Evolutionary conservation across 1,139 yeast genomes (phyloP), one percentile per base, ranked within the genome.

Genomic region (Sugiyamaella xylanicola): DNA sequence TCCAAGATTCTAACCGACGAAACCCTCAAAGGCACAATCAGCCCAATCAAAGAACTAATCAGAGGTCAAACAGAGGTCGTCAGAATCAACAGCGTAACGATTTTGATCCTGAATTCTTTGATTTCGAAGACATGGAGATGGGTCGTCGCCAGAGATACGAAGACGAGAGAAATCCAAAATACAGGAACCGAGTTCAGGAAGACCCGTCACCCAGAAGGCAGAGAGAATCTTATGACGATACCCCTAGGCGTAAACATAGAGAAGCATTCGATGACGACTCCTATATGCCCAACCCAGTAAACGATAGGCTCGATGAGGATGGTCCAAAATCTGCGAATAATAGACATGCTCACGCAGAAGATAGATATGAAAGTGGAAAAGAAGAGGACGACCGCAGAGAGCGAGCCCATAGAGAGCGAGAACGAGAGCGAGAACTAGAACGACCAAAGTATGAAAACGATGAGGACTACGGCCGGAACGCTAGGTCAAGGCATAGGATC

Each of bases 131-230:
- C 16, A 17, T 40, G 29, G 46, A 29, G 16, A 8, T 40, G 13
- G 21, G 52, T 32, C 45, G 40, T 19, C 45, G 52, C 13, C 42
- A 40, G 17, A 39, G 37, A 27, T 36, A 51, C 19, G 49, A 25
- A 13, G 49, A 44, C 2, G 42, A 43, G 11, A 27, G 40, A 48
- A 9, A 45, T 11, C 40, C 21, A 13, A 15, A 21, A 29, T 13
- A 29, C 11, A 15, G 46, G 13, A 15, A 19, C 17, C 29, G 25
- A 45, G 16, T 20, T 13, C 13, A 36, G 17, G 50, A 46, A 2
- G 40, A 48, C 22, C n/a, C 36, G 13, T 22, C 35, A 20, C 25
- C 25, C 13, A 41, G 45, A 11, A 15, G 45, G 32, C 19, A 22
- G 3, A 19, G 45, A 9, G 45, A 41, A 35, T 22, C 11, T 22